Percentiles rank a stretch among this genome's conserved stretches.
phyloP scores from a whole-genome alignment of 2,329 filamentous ascomycete species.

The Trichophyton simii region DNA sequence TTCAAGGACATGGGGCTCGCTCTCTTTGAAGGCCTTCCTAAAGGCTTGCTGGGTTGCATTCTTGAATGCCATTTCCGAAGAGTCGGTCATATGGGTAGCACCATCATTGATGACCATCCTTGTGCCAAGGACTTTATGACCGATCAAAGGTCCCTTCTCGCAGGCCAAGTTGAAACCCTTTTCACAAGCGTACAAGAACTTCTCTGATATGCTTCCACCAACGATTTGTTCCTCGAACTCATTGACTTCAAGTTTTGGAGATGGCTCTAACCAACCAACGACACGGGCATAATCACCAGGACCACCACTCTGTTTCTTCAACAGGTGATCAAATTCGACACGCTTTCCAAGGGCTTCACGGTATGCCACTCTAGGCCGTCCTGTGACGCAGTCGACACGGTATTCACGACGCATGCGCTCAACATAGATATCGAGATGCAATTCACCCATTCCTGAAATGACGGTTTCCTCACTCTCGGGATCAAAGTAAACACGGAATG shows the following conservation, averaged over 20 bases:
- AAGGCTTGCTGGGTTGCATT: slow-evolving; percentile 92
- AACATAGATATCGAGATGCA: slow-evolving; percentile 94
- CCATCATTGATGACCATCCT: slow-evolving; percentile 92
- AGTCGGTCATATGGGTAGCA: slow-evolving; percentile 94
- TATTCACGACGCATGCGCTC: slow-evolving; percentile 96
- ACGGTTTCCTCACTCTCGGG: slow-evolving; percentile 90
- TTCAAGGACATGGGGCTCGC: slow-evolving; percentile 74
- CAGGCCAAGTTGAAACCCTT: slow-evolving; percentile 84
- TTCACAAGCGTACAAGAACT: slow-evolving; percentile 85
- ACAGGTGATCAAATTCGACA: slow-evolving; percentile 78
- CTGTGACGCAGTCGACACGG: slow-evolving; percentile 89
- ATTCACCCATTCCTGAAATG: slow-evolving; percentile 94
- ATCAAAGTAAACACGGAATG: slow-evolving; percentile 90
- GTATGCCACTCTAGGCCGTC: slow-evolving; percentile 92
- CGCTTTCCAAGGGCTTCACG: slow-evolving; percentile 76
- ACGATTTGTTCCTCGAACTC: slow-evolving; percentile 75
- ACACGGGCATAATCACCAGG: slow-evolving; percentile 93
- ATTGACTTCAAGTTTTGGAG: slow-evolving; percentile 59
- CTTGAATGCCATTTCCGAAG: slow-evolving; percentile 91
- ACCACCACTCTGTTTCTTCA: slow-evolving; percentile 92
- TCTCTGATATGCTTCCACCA: slow-evolving; percentile 86
- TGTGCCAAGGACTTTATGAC: slow-evolving; percentile 81
- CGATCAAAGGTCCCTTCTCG: slow-evolving; percentile 77
- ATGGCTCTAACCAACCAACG: slow-evolving; percentile 81
- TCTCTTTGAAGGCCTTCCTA: slow-evolving; percentile 77